These are phyloP conservation scores for Colletotrichum sp. DNA, from an alignment of 2,329 filamentous ascomycete genomes.

Conservation along the genomic window DNA sequence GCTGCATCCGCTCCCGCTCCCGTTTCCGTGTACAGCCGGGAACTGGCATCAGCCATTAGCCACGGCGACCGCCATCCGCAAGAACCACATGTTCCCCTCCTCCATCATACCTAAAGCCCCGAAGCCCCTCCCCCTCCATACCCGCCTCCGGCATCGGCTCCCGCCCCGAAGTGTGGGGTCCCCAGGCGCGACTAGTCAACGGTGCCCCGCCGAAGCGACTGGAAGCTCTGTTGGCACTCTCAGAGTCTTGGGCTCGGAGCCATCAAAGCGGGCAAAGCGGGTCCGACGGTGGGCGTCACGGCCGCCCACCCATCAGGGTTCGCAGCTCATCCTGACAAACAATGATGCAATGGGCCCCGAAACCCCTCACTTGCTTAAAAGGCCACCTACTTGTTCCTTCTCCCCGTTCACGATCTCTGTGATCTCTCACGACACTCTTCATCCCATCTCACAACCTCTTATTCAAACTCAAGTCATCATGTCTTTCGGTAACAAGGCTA, in stretches of 20 bases:
- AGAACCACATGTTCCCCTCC: neutral
- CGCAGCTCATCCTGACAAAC: slow-evolving; percentile 19
- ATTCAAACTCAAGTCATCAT: slow-evolving; percentile 38
- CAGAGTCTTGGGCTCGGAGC: neutral
- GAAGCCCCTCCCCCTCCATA: neutral
- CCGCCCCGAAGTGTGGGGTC: slow-evolving; percentile 4
- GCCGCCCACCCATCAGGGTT: slow-evolving; percentile 11
- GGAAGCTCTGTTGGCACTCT: neutral
- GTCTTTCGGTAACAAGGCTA: slow-evolving; percentile 62
- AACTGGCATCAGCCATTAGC: neutral
- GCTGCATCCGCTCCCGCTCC: neutral
- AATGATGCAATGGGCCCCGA: slow-evolving; percentile 17
- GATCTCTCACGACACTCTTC: neutral
- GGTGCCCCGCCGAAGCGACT: neutral
- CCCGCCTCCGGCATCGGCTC: neutral
- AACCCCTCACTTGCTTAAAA: slow-evolving; percentile 14
- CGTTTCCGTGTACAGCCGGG: neutral
- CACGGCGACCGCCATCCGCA: neutral
- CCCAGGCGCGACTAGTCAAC: neutral
- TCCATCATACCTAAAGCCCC: neutral
- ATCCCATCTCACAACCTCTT: neutral
- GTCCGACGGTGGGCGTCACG: slow-evolving; percentile 16
- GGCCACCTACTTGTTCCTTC: neutral
- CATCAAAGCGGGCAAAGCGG: slow-evolving; percentile 5
- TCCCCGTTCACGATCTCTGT: fast-evolving